Base-by-base conservation (phyloP, 768 basidiomycete genomes). In the Pleurotus ostreatus region DNA sequence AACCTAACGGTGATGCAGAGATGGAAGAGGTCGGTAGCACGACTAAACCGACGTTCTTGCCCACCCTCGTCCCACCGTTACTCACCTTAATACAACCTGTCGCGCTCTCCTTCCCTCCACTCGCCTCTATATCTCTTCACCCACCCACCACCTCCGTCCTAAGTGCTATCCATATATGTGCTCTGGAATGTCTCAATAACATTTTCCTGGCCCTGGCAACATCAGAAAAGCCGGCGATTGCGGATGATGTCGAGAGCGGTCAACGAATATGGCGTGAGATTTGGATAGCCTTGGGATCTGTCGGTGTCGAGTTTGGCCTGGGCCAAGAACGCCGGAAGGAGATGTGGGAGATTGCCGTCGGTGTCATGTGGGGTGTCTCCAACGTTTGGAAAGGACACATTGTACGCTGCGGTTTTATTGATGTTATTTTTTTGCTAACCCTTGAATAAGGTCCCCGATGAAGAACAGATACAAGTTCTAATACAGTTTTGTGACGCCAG, bases 131-230 rank as follows among this genome's bases (percentile, higher is more conserved):
- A 9, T 94, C 92, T 0, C 74, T 79, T 18, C 91, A 96, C 65
- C 91, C 93, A 40, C 94, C 94, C 1, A 94, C 88, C 11, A 96
- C 94, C 0, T 91, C 93, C 22, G 88, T 78, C 8, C 80, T 98
- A 45, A 82, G 89, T 59, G 83, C 88, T 5, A 84, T 96, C 49
- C 94, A 97, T 65, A 76, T 92, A 56, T 79, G 86, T 60, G 90
- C 93, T 8, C 77, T 95, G 23, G 93, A 96, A 67, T 94, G 94
- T 64, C 77, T 98, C 46, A 94, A 91, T 65, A 97, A 98, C 65
- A 77, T 94, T 39, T 88, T 96, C 63, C 75, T 95, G 37, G 86
- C 92, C 2, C 76, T 89, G 11, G 78, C 85, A 2, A 74, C 80
- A 0, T 69, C 76, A 3, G 71, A 78, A 1, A 77, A 75, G 51